Base-by-base conservation (phyloP, 1,284 basidiomycete species). In the Moniliophthora roreri region DNA sequence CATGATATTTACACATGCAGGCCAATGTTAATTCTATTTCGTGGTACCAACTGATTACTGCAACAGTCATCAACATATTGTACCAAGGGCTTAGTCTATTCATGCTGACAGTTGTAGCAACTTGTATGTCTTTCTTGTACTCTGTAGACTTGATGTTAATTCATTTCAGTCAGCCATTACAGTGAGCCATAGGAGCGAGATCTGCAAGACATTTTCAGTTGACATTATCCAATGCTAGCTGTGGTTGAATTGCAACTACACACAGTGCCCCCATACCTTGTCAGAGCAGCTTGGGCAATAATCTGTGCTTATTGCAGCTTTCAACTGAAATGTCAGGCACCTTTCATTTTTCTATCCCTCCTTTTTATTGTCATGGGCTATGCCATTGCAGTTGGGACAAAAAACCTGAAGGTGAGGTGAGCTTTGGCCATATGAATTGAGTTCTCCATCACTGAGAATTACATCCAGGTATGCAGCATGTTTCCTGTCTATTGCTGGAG, bases 11-110 rank as follows among this genome's bases (percentile, higher is more conserved):
- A 55, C 68, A 6, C 40, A 47, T 54, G 23, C 21, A 47, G 26
- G n/a, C 7, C 4, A 32, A 9, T 46, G 20, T 21, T 46, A 16
- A 26, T 6, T 6, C 4, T 48, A 20, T 4, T n/a, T 24, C 2
- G 8, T 28, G 24, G 1, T 9, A 8, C 7, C 15, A 28, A n/a
- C n/a, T 28, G 21, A 15, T 16, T 6, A 8, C 20, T 16, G 16
- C 11, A 16, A 13, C 10, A 54, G 62, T 73, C 55, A 62, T 70
- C 24, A 73, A 74, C 45, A 70, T 73, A 10, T 72, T 70, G 1
- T 74, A 74, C 62, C 74, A 76, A 63, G 74, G 74, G 1, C 57
- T 76, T 24, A 73, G 70, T 54, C 59, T 75, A 15, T 76, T 74
- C 60, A 63, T 76, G 58, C 74, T 73, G 1, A 76, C 74, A 6